phyloP scores from a whole-genome alignment of 352 stramenopile species.

The Pythium sukuiense region DNA sequence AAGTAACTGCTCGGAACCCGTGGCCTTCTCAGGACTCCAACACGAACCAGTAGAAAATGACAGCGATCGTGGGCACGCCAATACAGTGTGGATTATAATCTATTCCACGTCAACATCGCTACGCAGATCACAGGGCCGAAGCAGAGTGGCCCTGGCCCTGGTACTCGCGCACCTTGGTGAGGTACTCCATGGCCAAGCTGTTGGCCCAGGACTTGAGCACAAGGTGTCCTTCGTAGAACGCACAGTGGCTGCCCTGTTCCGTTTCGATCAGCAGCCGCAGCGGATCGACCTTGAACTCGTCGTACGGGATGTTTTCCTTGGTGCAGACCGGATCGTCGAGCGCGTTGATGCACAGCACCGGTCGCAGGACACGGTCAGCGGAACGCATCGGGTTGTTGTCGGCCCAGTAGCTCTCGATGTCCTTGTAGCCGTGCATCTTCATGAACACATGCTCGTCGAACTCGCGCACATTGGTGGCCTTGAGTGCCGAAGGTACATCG shows the following conservation, averaged over 20 bases:
- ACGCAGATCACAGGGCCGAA: too few species aligned
- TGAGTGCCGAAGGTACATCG: conserved; percentile 46
- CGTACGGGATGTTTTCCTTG: conserved; percentile 68
- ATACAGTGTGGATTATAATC: too few species aligned
- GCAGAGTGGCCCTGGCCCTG: too few species aligned
- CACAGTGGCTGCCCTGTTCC: conserved; percentile 66
- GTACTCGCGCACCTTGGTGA: conserved; percentile 19
- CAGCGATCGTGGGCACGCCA: too few species aligned
- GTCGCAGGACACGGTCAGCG: conserved; percentile 50
- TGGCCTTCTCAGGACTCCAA: too few species aligned
- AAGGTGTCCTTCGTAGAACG: conserved; percentile 68
- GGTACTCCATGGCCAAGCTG: conserved; percentile 29
- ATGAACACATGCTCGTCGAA: conserved; percentile 83
- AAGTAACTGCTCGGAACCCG: too few species aligned
- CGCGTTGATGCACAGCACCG: conserved; percentile 73
- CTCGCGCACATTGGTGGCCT: conserved; percentile 54
- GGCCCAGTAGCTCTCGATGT: conserved; percentile 67
- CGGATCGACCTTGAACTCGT: conserved; percentile 50
- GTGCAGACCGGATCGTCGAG: conserved; percentile 79
- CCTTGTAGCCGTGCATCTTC: conserved; percentile 71
- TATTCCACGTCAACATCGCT: too few species aligned
- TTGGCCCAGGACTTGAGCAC: conserved; percentile 70
- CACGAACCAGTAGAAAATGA: too few species aligned
- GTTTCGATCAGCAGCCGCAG: conserved; percentile 58
- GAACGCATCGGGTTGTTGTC: conserved; percentile 79